Base-by-base conservation (phyloP, 768 basidiomycete species). In the Boletellus ananiceps region DNA sequence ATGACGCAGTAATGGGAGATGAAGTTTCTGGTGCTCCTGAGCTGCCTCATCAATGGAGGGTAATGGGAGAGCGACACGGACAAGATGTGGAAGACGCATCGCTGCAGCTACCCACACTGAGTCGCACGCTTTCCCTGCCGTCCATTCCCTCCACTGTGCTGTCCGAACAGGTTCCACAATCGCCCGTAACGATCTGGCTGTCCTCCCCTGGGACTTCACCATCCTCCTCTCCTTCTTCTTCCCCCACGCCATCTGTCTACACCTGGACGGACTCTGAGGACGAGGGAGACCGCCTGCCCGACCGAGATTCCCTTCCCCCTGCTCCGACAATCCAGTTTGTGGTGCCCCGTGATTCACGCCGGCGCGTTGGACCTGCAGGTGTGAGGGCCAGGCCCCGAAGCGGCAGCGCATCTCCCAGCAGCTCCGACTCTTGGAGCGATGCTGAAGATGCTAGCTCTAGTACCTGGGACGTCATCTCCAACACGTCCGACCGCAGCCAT, bases 391-490 rank as follows among this genome's bases (percentile, higher is more conserved):
- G 52, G 27, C 35, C 52, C 15, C 57, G 53, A 12, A 56, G 62
- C 40, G 25, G 12, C 21, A 60, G 56, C 43, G 44, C n/a, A 8
- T 54, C 60, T 2, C 53, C 55, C 15, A 45, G 25, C 29, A 46
- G 46, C 11, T n/a, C 34, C 27, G 62, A 56, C 27, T 51, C 62
- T 11, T 67, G 66, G 67, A 64, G 58, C 8, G 66, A 66, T 31
- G 65, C 62, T 11, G 56, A 58, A 25, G 46, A 32, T 23, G 15
- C 15, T 6, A 35, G 39, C 35, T 43, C 47, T 4, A 51, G 54
- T 36, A 46, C 48, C 16, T 67, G 66, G 66, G 67, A 67, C 19
- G 23, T 67, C 36, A 29, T 68, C 31, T 61, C 64, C 36, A 27
- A 55, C 11, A 19, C 40, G 13, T 56, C 56, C 19, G 50, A 45